These are phyloP conservation scores for Cercospora sp. DNA, from an alignment of 2,329 filamentous ascomycete genomes.

Conservation along the genomic window DNA sequence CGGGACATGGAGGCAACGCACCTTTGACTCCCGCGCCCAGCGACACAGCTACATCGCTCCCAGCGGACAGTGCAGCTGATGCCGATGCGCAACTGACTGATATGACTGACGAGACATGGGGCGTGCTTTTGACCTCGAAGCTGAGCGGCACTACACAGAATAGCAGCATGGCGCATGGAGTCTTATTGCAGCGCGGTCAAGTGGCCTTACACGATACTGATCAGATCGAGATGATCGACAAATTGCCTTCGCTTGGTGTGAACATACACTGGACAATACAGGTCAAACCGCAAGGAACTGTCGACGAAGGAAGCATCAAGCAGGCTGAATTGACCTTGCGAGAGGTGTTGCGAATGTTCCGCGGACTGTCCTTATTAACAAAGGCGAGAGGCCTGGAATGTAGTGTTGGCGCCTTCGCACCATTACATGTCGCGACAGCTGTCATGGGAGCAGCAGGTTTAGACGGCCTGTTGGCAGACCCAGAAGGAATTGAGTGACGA, in stretches of 20 bases:
- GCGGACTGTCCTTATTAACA: conserved; percentile 68
- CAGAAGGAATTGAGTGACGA: background rate
- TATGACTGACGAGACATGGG: conserved; percentile 73
- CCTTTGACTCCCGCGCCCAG: conserved; percentile 51
- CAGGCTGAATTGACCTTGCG: conserved; percentile 62
- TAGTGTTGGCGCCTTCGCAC: conserved; percentile 60
- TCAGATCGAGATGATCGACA: conserved; percentile 8
- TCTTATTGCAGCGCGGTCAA: conserved; percentile 46
- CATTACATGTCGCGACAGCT: conserved; percentile 75
- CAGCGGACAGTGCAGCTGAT: conserved; percentile 44
- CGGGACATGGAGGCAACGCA: conserved; percentile 27
- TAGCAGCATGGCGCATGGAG: conserved; percentile 45
- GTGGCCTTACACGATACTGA: background rate
- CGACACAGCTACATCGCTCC: conserved; percentile 49
- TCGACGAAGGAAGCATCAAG: conserved; percentile 40
- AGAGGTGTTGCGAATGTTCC: conserved; percentile 70
- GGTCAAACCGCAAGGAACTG: conserved; percentile 41
- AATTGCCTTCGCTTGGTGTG: conserved; percentile 40
- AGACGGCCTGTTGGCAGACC: conserved; percentile 31
- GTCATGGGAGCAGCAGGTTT: conserved; percentile 68
- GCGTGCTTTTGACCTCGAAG: conserved; percentile 59
- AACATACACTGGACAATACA: conserved; percentile 51
- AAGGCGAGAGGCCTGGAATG: conserved; percentile 63
- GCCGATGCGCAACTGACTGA: conserved; percentile 71
- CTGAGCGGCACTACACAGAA: conserved; percentile 40